Percentiles rank a stretch among this genome's conserved stretches.
Conservation (phyloP, 164 flowering plant genomes). For the Liriodendron chinense region DNA sequence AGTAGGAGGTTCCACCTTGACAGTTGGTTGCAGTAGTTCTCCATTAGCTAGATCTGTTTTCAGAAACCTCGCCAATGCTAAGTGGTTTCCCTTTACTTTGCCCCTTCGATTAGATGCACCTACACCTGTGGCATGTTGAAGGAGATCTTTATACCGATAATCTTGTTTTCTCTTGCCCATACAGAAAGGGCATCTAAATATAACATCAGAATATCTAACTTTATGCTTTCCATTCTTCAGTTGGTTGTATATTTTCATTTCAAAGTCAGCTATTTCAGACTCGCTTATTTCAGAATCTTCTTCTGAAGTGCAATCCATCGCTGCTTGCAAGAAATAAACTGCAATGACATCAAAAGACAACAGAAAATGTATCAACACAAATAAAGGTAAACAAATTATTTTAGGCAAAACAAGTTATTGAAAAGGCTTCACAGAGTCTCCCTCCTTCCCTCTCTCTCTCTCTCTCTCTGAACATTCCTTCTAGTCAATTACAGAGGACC, state of each 20-base stretch:
- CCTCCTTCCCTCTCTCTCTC: too few species aligned
- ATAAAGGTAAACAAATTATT: not conserved
- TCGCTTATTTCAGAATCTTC: constrained; percentile 84
- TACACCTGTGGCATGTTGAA: constrained; percentile 81
- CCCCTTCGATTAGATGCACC: constrained; percentile 60
- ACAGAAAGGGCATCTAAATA: constrained; percentile 82
- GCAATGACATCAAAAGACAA: not conserved
- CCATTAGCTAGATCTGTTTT: constrained; percentile 41
- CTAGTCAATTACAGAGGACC: too few species aligned
- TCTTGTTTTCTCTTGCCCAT: constrained; percentile 87
- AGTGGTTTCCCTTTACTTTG: constrained; percentile 72
- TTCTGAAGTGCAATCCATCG: constrained; percentile 58
- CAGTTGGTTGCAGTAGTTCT: not conserved
- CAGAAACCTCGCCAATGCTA: constrained; percentile 66
- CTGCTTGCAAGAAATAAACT: not conserved
- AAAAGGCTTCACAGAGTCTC: too few species aligned
- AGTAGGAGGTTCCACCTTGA: not conserved
- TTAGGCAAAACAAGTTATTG: too few species aligned
- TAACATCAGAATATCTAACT: constrained; percentile 43
- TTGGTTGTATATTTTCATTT: constrained; percentile 53
- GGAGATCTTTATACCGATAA: constrained; percentile 66
- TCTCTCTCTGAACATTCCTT: too few species aligned
- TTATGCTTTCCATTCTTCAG: constrained; percentile 41
- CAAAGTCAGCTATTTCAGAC: constrained; percentile 61
- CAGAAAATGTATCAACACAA: not conserved